Conservation (phyloP, 2,329 filamentous ascomycete species). For the Diaporthe humulicola region DNA sequence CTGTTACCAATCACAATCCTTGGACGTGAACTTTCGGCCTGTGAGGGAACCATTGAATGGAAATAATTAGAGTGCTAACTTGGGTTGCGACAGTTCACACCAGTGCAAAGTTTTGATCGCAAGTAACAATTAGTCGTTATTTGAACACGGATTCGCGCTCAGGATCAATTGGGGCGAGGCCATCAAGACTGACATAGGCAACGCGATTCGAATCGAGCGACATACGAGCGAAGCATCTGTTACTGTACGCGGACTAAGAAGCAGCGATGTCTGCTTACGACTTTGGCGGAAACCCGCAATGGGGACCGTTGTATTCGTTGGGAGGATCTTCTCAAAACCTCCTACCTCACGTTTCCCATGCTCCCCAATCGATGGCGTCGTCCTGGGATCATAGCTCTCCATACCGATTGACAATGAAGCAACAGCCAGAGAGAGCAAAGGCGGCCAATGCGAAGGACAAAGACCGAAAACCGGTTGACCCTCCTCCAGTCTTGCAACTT, state of each 20-base stretch:
- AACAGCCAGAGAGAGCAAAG: constrained; percentile 40
- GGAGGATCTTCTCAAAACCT: constrained; percentile 33
- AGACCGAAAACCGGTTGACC: constrained; percentile 90
- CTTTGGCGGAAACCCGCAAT: constrained; percentile 31
- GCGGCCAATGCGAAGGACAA: constrained; percentile 41
- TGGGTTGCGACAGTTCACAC: background rate
- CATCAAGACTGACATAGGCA: background rate
- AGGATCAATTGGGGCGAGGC: background rate
- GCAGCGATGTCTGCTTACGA: constrained; percentile 38
- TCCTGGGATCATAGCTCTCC: constrained; percentile 38
- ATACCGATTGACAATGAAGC: constrained; percentile 39
- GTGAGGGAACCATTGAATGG: background rate
- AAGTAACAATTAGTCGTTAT: background rate
- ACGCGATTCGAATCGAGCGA: constrained; percentile 11
- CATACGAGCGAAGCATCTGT: background rate
- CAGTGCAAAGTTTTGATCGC: background rate
- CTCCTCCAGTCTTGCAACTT: constrained; percentile 86
- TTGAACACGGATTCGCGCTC: background rate
- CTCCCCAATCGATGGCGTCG: constrained; percentile 13
- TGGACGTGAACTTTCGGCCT: background rate
- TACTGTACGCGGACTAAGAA: background rate
- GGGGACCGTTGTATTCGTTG: constrained; percentile 35
- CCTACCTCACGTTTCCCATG: constrained; percentile 32
- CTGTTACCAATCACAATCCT: background rate
- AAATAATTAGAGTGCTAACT: background rate